Percentiles rank a stretch among this genome's conserved stretches.
These are phyloP conservation scores for Bolboschoenoplectus hybrid DNA, from an alignment of 202 grass and related monocot species.

Conservation along the genomic window DNA sequence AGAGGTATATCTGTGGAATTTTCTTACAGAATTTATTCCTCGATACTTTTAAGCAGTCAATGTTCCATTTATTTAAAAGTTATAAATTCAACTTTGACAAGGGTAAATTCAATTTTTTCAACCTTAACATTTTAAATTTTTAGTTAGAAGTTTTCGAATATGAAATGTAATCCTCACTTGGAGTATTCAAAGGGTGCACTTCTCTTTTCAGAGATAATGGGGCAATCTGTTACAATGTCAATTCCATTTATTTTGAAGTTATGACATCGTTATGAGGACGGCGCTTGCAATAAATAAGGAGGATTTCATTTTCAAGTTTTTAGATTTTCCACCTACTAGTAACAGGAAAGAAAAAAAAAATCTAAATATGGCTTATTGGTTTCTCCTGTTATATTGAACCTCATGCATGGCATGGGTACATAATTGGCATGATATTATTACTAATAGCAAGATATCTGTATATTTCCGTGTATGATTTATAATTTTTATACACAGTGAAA, in stretches of 20 bases:
- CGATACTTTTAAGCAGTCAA: neutral
- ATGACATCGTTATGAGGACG: slow-evolving; percentile 16
- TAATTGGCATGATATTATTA: neutral
- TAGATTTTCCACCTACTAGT: neutral
- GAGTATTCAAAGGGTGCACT: neutral
- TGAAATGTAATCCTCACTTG: neutral
- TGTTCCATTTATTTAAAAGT: neutral
- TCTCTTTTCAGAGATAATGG: slow-evolving; percentile 6
- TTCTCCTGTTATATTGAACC: neutral
- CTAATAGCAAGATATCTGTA: neutral
- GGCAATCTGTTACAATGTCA: slow-evolving; percentile 26
- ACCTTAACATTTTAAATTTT: neutral
- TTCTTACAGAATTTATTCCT: neutral
- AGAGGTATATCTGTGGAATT: neutral
- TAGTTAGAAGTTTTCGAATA: neutral
- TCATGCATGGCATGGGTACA: neutral
- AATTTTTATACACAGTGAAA: neutral
- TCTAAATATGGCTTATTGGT: neutral
- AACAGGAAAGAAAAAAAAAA: neutral
- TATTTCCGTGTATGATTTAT: neutral
- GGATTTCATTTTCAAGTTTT: slow-evolving; percentile 13
- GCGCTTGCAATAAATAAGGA: slow-evolving; percentile 23
- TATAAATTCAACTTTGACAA: neutral
- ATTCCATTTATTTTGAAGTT: slow-evolving; percentile 11
- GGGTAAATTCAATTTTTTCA: neutral